Evolutionary conservation across 1,139 yeast species (phyloP).

Genomic region (Debaryomycetaceae sp.): DNA sequence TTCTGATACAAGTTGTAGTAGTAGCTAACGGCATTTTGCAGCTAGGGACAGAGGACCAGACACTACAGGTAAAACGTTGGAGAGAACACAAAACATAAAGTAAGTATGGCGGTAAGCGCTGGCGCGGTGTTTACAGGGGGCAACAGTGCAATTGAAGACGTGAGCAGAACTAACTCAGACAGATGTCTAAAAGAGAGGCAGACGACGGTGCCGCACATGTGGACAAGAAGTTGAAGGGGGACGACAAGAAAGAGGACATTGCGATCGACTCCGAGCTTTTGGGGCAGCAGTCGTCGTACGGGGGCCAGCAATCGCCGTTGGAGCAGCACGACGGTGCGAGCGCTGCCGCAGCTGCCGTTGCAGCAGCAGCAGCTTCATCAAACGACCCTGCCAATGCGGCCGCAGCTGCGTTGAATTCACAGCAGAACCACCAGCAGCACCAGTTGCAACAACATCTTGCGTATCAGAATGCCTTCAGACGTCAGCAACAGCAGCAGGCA

Average conservation of each 20-base stretch:
- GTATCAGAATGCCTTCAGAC: constrained; percentile 29
- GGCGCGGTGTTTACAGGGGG: background rate
- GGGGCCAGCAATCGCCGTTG: constrained; percentile 5
- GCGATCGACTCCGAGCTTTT: constrained; percentile 49
- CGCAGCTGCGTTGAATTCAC: constrained; percentile 17
- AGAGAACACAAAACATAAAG: background rate
- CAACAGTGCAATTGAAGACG: background rate
- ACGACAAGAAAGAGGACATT: constrained; percentile 31
- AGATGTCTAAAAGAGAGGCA: constrained; percentile 29
- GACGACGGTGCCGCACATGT: constrained; percentile 17
- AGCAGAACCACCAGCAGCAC: constrained; percentile 17
- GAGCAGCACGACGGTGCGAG: constrained; percentile 19
- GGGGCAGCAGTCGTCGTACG: constrained; percentile 40
- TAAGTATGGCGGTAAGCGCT: constrained; percentile 1
- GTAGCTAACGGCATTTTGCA: background rate
- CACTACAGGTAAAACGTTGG: background rate
- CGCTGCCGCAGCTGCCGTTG: constrained; percentile 33
- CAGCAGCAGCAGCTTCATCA: constrained; percentile 26
- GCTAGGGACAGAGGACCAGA: background rate
- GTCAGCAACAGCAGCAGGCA: constrained; percentile 16
- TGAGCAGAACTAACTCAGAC: constrained; percentile 1
- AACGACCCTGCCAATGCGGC: constrained; percentile 15
- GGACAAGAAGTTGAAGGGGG: constrained; percentile 23
- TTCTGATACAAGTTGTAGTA: constrained; percentile 1
- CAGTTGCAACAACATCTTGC: constrained; percentile 27